These are phyloP conservation scores for Aspergillus hiratsukae DNA, from an alignment of 2,329 filamentous ascomycete species.

Conservation along the genomic window DNA sequence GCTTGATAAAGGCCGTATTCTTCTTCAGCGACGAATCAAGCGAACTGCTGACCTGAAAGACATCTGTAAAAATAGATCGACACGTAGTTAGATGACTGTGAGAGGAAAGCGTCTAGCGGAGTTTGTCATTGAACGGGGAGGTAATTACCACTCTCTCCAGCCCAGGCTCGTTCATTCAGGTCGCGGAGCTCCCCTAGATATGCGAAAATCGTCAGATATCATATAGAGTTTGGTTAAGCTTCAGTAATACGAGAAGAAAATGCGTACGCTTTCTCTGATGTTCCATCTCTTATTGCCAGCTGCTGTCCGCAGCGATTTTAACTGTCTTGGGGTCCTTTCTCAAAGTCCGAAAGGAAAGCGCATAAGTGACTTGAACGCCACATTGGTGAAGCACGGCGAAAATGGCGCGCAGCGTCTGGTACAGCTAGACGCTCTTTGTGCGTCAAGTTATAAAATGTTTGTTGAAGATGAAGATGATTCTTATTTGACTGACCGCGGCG, in stretches of 20 bases:
- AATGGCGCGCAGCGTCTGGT: constrained; percentile 12
- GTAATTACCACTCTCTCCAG: constrained; percentile 71
- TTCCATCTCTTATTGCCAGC: constrained; percentile 39
- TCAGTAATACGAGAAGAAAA: neutral
- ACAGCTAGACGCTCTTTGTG: constrained; percentile 6
- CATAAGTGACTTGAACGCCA: constrained; percentile 34
- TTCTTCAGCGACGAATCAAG: constrained; percentile 96
- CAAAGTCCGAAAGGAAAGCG: constrained; percentile 32
- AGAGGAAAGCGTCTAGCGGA: constrained; percentile 1
- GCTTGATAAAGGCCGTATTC: constrained; percentile 97
- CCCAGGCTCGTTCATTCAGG: constrained; percentile 83
- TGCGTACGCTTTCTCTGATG: constrained; percentile 47
- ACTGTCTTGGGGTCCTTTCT: constrained; percentile 33
- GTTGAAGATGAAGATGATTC: constrained; percentile 3
- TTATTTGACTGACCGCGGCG: constrained; percentile 5
- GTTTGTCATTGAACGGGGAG: neutral
- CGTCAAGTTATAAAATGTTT: neutral
- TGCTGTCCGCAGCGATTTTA: constrained; percentile 20
- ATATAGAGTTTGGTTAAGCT: neutral
- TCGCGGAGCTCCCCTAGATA: constrained; percentile 77
- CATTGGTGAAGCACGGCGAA: constrained; percentile 26
- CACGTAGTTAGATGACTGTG: constrained; percentile 15
- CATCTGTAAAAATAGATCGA: constrained; percentile 50
- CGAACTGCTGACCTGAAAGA: constrained; percentile 70
- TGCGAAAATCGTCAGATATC: constrained; percentile 2